Evolutionary conservation across 805 yeast species (phyloP).

Genomic region (Sugiyamaella qingdaonensis): DNA sequence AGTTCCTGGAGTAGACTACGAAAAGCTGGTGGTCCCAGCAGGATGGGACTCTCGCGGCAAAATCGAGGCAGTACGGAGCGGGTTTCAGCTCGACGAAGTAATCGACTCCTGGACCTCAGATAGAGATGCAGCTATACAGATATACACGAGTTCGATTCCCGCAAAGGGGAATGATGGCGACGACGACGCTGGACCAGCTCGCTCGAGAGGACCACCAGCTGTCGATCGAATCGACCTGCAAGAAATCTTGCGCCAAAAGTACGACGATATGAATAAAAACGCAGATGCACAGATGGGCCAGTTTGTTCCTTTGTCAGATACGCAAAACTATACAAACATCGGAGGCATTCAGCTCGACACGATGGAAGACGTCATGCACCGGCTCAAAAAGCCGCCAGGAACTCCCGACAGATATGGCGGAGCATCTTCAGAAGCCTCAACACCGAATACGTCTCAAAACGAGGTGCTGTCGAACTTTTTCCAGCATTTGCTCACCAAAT

Average conservation of each 20-base stretch:
- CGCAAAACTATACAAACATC: conserved; percentile 18
- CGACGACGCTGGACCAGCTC: too few species aligned
- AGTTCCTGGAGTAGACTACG: conserved; percentile 21
- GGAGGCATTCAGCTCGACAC: conserved; percentile 27
- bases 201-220: neutral
- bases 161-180: neutral
- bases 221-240: conserved; percentile 20
- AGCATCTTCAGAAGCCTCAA: conserved; percentile 13
- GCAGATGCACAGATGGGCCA: conserved; percentile 23
- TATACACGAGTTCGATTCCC: neutral
- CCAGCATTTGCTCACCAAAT: conserved; percentile 21
- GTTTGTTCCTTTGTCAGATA: conserved; percentile 23
- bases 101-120: conserved; percentile 21
- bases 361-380: conserved; percentile 22
- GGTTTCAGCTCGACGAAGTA: conserved; percentile 22
- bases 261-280: conserved; percentile 11
- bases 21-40: conserved; percentile 27
- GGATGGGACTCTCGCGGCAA: conserved; percentile 36
- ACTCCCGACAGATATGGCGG: conserved; percentile 17
- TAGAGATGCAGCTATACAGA: neutral
- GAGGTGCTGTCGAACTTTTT: conserved; percentile 26
- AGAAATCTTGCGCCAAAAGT: conserved; percentile 19
- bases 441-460: conserved; percentile 20
- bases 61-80: conserved; percentile 26
- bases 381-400: conserved; percentile 22